Percentiles rank a stretch among this genome's conserved stretches.
Conservation (phyloP, 1,139 yeast species). For the Pichia norvegensis region DNA sequence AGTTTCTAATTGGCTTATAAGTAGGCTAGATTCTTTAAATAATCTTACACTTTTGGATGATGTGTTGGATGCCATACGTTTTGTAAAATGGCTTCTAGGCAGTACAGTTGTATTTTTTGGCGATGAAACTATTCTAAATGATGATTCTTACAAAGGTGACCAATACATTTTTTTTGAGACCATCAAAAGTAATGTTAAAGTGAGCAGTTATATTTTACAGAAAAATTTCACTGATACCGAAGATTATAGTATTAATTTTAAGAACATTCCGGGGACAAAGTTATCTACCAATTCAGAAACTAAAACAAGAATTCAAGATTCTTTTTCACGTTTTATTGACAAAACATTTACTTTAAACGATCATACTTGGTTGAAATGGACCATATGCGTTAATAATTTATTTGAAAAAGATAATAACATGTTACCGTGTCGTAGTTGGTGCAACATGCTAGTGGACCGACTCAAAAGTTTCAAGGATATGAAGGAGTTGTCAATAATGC, state of each 20-base stretch:
- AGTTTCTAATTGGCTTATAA: constrained; percentile 41
- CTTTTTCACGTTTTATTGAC: not conserved
- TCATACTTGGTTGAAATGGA: not conserved
- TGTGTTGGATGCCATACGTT: constrained; percentile 18
- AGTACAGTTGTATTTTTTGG: constrained; percentile 16
- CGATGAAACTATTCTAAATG: constrained; percentile 31
- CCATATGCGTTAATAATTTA: not conserved
- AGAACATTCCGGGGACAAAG: not conserved
- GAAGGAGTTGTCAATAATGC: not conserved
- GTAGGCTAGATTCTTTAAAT: constrained; percentile 34
- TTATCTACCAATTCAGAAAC: not conserved
- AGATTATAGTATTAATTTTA: not conserved
- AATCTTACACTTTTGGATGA: constrained; percentile 11
- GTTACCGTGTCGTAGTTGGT: not conserved
- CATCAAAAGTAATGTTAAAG: not conserved
- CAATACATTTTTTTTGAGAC: not conserved
- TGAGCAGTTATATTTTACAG: not conserved
- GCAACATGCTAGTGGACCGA: not conserved
- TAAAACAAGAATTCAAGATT: no score
- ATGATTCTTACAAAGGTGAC: not conserved
- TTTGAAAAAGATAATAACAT: not conserved
- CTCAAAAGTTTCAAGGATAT: not conserved
- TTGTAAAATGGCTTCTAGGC: constrained; percentile 29
- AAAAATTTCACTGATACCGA: not conserved
- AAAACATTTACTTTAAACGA: not conserved